These are phyloP conservation scores for Cynara cardunculus DNA, from an alignment of 129 eudicot species.

Conservation along the genomic window DNA sequence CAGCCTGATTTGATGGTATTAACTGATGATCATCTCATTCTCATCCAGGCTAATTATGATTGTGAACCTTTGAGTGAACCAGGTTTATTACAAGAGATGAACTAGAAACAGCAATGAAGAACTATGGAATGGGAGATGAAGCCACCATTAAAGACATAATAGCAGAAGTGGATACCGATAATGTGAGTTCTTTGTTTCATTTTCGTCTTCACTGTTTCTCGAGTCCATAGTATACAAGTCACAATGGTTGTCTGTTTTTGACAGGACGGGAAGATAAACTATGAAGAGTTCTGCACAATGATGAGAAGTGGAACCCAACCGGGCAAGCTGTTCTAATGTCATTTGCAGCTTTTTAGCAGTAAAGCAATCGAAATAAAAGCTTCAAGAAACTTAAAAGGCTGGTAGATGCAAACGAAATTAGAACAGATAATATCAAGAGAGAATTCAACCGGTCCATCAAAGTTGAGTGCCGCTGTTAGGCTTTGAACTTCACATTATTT, in stretches of 20 bases:
- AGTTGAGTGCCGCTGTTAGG: not conserved
- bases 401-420: constrained; percentile 4
- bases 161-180: constrained; percentile 88
- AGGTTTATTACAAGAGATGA: constrained; percentile 91
- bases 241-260: not conserved
- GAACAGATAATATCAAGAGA: constrained; percentile 3
- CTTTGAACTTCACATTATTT: not conserved
- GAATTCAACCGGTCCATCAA: not conserved
- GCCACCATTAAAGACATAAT: constrained; percentile 77
- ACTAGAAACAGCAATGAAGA: constrained; percentile 77
- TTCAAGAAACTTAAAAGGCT: constrained; percentile 7
- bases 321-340: constrained; percentile 42
- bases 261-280: constrained; percentile 87
- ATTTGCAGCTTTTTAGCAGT: constrained; percentile 5
- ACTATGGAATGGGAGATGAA: constrained; percentile 83
- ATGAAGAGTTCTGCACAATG: constrained; percentile 70
- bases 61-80: not conserved
- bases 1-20: not conserved
- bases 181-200: constrained; percentile 45
- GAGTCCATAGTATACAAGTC: constrained; percentile 7
- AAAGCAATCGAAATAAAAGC: not conserved
- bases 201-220: not conserved
- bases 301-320: constrained; percentile 76
- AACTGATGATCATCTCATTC: not conserved
- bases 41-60: not conserved